These are phyloP conservation scores for Fagus crenata DNA, from an alignment of 306 rosid species.

Conservation along the genomic window DNA sequence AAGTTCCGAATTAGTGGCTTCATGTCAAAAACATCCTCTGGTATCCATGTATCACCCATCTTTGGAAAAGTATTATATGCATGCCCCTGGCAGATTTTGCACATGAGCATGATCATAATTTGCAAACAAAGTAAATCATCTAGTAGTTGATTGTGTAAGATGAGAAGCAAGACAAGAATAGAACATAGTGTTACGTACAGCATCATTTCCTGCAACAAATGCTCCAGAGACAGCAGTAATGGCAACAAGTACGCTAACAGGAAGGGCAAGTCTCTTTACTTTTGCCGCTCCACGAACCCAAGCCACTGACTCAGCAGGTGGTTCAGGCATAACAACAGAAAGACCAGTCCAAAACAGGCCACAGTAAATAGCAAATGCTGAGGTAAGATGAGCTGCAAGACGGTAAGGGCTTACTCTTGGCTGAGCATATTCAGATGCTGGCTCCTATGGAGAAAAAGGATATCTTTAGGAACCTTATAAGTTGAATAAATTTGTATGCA, in stretches of 20 bases:
- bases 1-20: conserved; percentile 81
- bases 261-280: conserved; percentile 73
- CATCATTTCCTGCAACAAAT: conserved; percentile 94
- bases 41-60: conserved; percentile 90
- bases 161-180: conserved; percentile 14
- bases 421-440: conserved; percentile 74
- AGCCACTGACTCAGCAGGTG: conserved; percentile 69
- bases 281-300: conserved; percentile 91
- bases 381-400: conserved; percentile 94
- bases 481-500: conserved; percentile 17
- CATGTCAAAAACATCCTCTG: conserved; percentile 65
- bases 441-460: conserved; percentile 59
- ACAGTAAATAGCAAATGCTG: conserved; percentile 86
- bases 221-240: conserved; percentile 90
- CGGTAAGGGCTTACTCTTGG: conserved; percentile 98
- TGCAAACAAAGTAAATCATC: conserved; percentile 8
- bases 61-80: conserved; percentile 85
- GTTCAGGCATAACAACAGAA: conserved; percentile 91
- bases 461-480: conserved; percentile 17
- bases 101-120: conserved; percentile 24
- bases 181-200: conserved; percentile 47
- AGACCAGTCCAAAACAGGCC: conserved; percentile 91
- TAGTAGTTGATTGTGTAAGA: conserved; percentile 16
- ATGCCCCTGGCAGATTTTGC: conserved; percentile 59
- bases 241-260: conserved; percentile 74